phyloP scores from a whole-genome alignment of 2,329 filamentous ascomycete species.

The Fusarium duplospermum region DNA sequence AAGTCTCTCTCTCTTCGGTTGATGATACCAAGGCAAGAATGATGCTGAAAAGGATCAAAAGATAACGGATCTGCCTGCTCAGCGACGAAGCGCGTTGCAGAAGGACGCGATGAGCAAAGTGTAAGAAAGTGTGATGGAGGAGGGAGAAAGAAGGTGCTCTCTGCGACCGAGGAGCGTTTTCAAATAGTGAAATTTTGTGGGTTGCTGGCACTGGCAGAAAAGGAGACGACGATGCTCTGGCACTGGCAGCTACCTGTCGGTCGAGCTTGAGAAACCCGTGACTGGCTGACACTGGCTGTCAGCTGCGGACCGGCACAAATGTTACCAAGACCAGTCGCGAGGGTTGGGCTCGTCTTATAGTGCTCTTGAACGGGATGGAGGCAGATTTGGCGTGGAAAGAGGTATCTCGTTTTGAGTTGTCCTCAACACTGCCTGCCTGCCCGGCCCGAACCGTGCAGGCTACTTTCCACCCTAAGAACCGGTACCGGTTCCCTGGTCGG shows the following conservation, averaged over 20 bases:
- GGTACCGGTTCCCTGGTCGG: neutral
- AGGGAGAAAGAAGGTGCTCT: conserved; percentile 17
- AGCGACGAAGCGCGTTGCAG: conserved; percentile 10
- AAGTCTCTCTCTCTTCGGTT: conserved; percentile 17
- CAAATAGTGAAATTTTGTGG: neutral
- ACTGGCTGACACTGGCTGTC: neutral
- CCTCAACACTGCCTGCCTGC: neutral
- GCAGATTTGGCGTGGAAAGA: neutral
- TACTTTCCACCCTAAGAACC: neutral
- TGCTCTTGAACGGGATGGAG: neutral
- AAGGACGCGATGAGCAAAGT: neutral
- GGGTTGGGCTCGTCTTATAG: neutral
- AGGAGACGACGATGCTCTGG: neutral
- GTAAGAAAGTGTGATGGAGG: conserved; percentile 21
- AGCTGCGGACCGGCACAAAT: neutral
- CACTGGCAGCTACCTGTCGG: conserved; percentile 18
- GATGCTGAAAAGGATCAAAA: conserved; percentile 34
- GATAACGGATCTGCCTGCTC: conserved; percentile 10
- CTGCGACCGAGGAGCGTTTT: conserved; percentile 9
- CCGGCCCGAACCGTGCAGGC: neutral
- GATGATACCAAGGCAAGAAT: conserved; percentile 33
- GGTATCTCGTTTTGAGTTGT: neutral
- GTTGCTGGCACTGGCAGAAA: conserved; percentile 9
- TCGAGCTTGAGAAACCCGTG: neutral
- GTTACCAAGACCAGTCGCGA: neutral